These are phyloP conservation scores for Blepharisma stoltei DNA, from an alignment of 73 alveolate species.

Conservation along the genomic window DNA sequence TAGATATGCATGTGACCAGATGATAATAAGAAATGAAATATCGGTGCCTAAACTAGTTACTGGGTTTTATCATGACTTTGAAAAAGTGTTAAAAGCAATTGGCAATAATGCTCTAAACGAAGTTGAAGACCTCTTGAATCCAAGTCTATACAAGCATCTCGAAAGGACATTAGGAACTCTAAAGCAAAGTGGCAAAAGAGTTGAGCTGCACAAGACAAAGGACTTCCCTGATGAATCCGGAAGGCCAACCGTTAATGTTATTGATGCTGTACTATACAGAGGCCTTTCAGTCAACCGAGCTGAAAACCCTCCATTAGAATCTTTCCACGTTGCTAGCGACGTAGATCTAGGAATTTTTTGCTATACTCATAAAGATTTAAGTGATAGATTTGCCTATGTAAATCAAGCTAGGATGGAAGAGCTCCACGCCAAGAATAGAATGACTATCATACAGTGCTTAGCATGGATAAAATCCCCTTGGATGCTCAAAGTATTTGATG, in stretches of 20 bases:
- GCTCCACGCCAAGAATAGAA: constrained; percentile 13
- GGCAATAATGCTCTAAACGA: not conserved
- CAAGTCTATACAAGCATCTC: not conserved
- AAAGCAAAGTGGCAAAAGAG: not conserved
- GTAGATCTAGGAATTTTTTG: constrained; percentile 2
- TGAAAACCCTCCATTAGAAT: not conserved
- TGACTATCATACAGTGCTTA: not conserved
- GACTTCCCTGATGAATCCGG: not conserved
- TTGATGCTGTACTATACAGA: not conserved
- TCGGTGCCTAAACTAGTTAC: not conserved
- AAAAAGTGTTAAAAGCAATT: not conserved
- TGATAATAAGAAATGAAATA: not conserved
- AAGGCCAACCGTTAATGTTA: constrained; percentile 10
- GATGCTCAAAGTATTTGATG: constrained; percentile 3
- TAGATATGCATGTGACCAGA: constrained; percentile 20
- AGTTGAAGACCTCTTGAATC: not conserved
- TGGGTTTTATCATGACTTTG: not conserved
- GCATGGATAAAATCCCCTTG: constrained; percentile 1
- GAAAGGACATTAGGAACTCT: not conserved
- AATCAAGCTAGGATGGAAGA: constrained; percentile 14
- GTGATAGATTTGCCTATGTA: constrained; percentile 11
- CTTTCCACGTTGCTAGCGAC: constrained; percentile 3
- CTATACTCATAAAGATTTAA: constrained; percentile 4
- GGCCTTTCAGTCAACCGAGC: not conserved
- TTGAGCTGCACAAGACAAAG: not conserved